Evolutionary conservation across 2,329 filamentous ascomycete genomes (phyloP), one percentile per base, ranked within the genome.

Genomic region (Aspergillus pseudotamarii): DNA sequence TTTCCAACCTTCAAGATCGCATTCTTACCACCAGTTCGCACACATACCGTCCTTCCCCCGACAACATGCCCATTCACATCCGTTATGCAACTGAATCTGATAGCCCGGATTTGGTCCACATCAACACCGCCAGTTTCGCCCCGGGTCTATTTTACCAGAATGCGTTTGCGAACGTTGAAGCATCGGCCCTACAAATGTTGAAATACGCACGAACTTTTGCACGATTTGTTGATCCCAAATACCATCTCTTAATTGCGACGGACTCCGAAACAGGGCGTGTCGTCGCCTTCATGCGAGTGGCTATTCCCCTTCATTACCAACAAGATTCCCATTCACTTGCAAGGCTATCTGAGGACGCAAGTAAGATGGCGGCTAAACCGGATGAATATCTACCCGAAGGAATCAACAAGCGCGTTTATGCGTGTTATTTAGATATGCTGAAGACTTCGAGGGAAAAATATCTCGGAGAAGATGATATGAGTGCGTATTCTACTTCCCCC

Each of bases 241-340:
- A 76, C 3, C 75, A 79, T 28, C 74, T 82, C 26, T 66, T 83
- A 6, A 79, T 82, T 32, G 70, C 83, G 9, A 74, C 75, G 6
- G 79, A 81, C 56, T 45, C 55, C 0, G 26, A 48, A 3, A 54
- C 74, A 0, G 59, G 68, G n/a, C 58, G 69, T 55, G 62, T 84
- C 2, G 69, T 85, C 28, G 81, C 80, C 0, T 84, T 82, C 61
- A 79, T 80, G 5, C 83, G 85, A 68, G 87, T 85, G 85, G 67
- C 73, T 9, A 68, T 67, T 21, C 62, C 67, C 0, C 46, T 50
- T 50, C 46, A 30, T 50, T 30, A 28, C 30, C 21, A 28, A 2
- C 54, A 56, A 10, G 4, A 30, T 2, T 12, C 34, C 9, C 30
- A 58, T 8, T 45, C 58, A 16, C 10, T 34, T 6, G 10, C 32